These are phyloP conservation scores for Kwoniella sp. DNA, from an alignment of 768 basidiomycete genomes.

Conservation along the genomic window DNA sequence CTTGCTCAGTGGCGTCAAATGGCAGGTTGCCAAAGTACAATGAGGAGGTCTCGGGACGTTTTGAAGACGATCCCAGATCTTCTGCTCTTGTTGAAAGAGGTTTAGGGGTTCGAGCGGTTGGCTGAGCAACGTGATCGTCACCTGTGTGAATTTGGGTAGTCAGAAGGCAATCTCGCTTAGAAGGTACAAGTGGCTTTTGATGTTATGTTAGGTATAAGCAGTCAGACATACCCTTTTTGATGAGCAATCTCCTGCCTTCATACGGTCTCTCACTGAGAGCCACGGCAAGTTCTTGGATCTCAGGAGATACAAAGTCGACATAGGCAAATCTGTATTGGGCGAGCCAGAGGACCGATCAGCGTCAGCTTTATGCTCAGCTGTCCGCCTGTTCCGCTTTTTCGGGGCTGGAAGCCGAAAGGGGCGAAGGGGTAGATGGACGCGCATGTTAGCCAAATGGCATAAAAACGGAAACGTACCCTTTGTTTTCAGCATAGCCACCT, in stretches of 20 bases:
- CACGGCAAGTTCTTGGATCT: conserved; percentile 75
- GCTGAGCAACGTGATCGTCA: conserved; percentile 65
- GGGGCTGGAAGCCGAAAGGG: no score
- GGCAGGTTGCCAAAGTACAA: conserved; percentile 91
- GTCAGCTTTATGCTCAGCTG: neutral
- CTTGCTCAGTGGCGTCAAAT: conserved; percentile 81
- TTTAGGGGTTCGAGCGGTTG: conserved; percentile 57
- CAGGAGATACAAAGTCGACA: conserved; percentile 82
- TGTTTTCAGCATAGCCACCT: conserved; percentile 43
- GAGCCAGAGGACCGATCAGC: no score
- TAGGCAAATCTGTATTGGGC: conserved; percentile 95
- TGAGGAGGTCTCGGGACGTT: conserved; percentile 66
- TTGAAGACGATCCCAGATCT: conserved; percentile 66
- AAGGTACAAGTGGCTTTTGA: no score
- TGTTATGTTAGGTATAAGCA: no score
- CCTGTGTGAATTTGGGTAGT: conserved; percentile 63
- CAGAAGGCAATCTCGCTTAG: no score
- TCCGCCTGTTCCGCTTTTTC: no score
- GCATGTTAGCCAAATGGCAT: no score
- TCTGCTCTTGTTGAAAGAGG: conserved; percentile 53
- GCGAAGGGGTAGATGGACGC: no score
- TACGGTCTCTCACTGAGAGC: conserved; percentile 76
- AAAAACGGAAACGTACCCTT: conserved; percentile 48
- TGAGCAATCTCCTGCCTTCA: conserved; percentile 82
- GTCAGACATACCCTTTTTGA: conserved; percentile 76